phyloP scores from a whole-genome alignment of 2,329 filamentous ascomycete species.

The Thielaviopsis populi region DNA sequence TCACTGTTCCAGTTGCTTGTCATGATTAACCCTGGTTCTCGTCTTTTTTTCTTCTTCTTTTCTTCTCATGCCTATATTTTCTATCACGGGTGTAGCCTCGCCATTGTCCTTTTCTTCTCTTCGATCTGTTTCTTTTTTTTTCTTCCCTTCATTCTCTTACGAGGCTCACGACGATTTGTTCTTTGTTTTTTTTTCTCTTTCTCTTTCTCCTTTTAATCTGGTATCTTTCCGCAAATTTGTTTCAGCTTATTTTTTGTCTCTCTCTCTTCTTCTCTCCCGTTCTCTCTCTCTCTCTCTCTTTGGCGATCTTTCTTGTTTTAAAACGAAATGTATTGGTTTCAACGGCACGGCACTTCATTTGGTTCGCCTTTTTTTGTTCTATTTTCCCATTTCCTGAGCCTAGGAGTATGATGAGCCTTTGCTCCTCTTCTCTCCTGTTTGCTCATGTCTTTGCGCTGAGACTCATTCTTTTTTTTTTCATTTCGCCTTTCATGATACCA shows the following conservation, averaged over 20 bases:
- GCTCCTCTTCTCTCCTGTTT: neutral
- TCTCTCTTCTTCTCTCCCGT: neutral
- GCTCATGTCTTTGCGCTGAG: too few relatives aligned
- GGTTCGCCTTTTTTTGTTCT: neutral
- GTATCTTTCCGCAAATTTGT: conserved; percentile 4
- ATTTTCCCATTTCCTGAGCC: neutral
- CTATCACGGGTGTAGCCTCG: neutral
- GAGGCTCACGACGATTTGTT: neutral
- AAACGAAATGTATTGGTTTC: neutral
- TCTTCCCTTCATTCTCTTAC: neutral
- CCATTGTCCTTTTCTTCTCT: neutral
- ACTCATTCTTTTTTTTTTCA: neutral
- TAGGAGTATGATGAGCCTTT: neutral
- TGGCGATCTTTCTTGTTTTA: neutral
- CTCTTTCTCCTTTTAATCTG: conserved; percentile 4
- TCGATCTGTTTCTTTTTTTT: neutral
- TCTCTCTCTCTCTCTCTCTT: neutral
- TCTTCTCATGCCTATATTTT: conserved; percentile 4
- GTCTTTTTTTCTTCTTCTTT: neutral
- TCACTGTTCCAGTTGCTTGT: conserved; percentile 6
- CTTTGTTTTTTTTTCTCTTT: neutral
- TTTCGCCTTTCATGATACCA: conserved; percentile 6
- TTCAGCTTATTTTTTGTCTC: neutral
- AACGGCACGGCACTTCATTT: neutral
- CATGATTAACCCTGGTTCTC: conserved; percentile 5